A percentile compares a stretch with the other conserved stretches of the same genome.
Evolutionary conservation across 2,329 filamentous ascomycete genomes (phyloP).

Genomic region (Calonectria leucothoes): DNA sequence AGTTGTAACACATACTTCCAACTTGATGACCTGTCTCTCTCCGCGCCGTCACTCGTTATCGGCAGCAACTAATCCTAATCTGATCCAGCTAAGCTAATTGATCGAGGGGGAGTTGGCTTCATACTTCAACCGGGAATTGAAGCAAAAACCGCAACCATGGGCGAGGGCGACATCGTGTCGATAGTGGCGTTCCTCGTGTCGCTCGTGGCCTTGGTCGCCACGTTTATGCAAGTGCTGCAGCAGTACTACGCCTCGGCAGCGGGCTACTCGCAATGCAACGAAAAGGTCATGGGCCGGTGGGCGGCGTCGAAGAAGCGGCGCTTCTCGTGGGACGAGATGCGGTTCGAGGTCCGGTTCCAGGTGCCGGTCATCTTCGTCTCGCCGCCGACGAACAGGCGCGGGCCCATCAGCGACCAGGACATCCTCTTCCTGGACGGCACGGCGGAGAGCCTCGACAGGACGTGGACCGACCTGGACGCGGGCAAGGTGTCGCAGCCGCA

Average conservation of each 20-base stretch:
- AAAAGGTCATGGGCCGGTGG: conserved; percentile 62
- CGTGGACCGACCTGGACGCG: conserved; percentile 31
- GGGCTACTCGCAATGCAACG: conserved; percentile 61
- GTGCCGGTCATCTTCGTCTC: conserved; percentile 64
- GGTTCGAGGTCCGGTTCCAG: conserved; percentile 62
- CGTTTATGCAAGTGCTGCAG: conserved; percentile 60
- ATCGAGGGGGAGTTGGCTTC: not conserved
- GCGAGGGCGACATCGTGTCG: conserved; percentile 49
- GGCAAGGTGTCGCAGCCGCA: not conserved
- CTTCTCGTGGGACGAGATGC: conserved; percentile 57
- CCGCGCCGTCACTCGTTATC: not conserved
- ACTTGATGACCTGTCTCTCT: not conserved
- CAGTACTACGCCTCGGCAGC: conserved; percentile 62
- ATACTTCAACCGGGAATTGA: not conserved
- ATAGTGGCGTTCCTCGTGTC: conserved; percentile 60
- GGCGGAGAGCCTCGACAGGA: conserved; percentile 48
- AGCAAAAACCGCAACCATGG: conserved; percentile 26
- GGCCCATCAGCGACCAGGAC: conserved; percentile 45
- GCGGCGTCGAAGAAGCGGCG: conserved; percentile 52
- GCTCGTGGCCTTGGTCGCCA: conserved; percentile 57
- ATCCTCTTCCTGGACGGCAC: conserved; percentile 55
- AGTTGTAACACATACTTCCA: not conserved
- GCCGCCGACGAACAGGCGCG: conserved; percentile 52
- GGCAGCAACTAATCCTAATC: not conserved
- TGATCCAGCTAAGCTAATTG: not conserved